A percentile compares a stretch with the other conserved stretches of the same genome.
These are phyloP conservation scores for Aspergillus quadricinctus DNA, from an alignment of 2,329 filamentous ascomycete genomes.

Conservation along the genomic window DNA sequence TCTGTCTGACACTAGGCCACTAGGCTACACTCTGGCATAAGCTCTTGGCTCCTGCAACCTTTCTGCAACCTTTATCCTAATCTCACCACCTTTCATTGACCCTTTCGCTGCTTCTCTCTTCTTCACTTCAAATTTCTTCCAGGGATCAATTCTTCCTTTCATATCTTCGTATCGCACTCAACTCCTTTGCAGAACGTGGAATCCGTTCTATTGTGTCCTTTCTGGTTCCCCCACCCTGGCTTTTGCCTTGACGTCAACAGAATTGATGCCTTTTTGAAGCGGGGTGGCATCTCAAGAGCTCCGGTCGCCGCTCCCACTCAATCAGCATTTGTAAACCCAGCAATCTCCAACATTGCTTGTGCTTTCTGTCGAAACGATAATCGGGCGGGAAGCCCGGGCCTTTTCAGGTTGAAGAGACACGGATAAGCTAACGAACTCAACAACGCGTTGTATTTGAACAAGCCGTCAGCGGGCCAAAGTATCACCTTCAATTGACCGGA, in stretches of 20 bases:
- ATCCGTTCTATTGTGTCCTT: neutral
- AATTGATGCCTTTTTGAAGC: neutral
- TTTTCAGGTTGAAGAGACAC: slow-evolving; percentile 3
- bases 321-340: neutral
- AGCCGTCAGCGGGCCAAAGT: neutral
- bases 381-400: slow-evolving; percentile 34
- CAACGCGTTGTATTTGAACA: neutral
- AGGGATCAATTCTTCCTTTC: neutral
- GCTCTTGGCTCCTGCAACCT: neutral
- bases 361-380: slow-evolving; percentile 16
- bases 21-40: neutral
- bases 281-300: neutral
- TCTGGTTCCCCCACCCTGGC: neutral
- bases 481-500: neutral
- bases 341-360: neutral
- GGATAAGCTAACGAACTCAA: neutral
- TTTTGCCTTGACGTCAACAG: neutral
- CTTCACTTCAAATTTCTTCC: neutral
- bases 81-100: slow-evolving; percentile 6
- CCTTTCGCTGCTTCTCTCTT: slow-evolving; percentile 5
- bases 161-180: neutral
- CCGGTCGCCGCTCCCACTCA: neutral
- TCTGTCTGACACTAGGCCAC: neutral
- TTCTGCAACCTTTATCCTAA: neutral
- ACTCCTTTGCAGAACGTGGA: neutral